Percentiles rank a stretch among this genome's conserved stretches.
Evolutionary conservation across 2,329 filamentous ascomycete species (phyloP).

Genomic region (Fusarium pseudocircinatum): DNA sequence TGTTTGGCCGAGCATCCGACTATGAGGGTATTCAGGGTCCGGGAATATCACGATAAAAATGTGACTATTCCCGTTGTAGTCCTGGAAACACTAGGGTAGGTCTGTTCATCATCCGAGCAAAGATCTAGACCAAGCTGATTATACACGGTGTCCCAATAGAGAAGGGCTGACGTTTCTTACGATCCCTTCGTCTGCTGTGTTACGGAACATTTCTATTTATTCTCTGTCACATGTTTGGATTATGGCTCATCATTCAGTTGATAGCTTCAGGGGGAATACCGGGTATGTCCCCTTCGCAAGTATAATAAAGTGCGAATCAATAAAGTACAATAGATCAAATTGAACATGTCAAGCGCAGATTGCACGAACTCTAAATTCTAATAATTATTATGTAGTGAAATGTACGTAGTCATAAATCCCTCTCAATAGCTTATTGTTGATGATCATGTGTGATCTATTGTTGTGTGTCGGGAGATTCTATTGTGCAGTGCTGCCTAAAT

Average conservation of each 20-base stretch:
- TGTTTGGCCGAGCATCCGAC: slow-evolving; percentile 24
- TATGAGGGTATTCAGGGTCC: not conserved
- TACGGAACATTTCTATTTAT: not conserved
- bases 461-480: not conserved
- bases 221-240: not conserved
- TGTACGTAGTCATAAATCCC: not conserved
- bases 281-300: no score
- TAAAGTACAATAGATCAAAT: not conserved
- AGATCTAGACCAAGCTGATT: not conserved
- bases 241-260: not conserved
- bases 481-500: not conserved
- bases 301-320: no score
- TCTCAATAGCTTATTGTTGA: not conserved
- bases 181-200: not conserved
- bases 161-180: not conserved
- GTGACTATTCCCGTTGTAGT: not conserved
- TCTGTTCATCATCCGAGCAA: not conserved
- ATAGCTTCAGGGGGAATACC: not conserved
- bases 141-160: not conserved
- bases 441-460: not conserved
- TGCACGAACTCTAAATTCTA: not conserved
- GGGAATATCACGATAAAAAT: not conserved
- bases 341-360: not conserved
- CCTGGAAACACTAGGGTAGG: slow-evolving; percentile 1
- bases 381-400: not conserved